A percentile compares a stretch with the other conserved stretches of the same genome.
Conservation (phyloP, 2,329 filamentous ascomycete species). For the Trichoderma asperellum region DNA sequence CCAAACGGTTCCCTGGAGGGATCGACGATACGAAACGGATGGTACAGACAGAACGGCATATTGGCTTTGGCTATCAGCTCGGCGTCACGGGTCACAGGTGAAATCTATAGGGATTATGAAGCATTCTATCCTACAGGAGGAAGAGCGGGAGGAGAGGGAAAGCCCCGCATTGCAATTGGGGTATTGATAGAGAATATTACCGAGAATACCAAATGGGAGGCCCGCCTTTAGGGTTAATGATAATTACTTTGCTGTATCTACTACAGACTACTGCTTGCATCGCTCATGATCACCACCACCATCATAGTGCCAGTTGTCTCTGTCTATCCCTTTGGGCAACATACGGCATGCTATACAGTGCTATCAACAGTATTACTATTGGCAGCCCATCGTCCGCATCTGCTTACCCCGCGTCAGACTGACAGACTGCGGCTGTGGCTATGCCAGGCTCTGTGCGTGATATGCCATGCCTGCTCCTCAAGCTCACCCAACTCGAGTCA, state of each 20-base stretch:
- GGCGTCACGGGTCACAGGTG: conserved; percentile 15
- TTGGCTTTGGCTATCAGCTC: conserved; percentile 25
- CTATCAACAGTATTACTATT: background rate
- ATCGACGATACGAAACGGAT: conserved; percentile 17
- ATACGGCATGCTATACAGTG: background rate
- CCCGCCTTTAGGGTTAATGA: conserved; percentile 14
- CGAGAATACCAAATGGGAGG: conserved; percentile 2
- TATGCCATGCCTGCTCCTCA: background rate
- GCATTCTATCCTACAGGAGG: conserved; percentile 22
- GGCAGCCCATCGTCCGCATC: background rate
- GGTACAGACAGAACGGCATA: background rate
- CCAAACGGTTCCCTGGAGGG: conserved; percentile 10
- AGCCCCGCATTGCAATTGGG: background rate
- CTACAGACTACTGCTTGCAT: background rate
- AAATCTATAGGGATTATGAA: conserved; percentile 23
- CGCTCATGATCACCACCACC: background rate
- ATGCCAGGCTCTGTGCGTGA: background rate
- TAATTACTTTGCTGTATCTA: background rate
- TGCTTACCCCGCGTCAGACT: background rate
- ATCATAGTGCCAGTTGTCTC: background rate
- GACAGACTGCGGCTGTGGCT: background rate
- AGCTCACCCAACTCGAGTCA: background rate
- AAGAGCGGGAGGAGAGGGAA: background rate
- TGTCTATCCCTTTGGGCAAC: background rate
- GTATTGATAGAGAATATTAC: conserved; percentile 26